Percentiles rank a stretch among this genome's conserved stretches.
Evolutionary conservation across 345 rosid species (phyloP).

Genomic region (Clarkia xantiana): DNA sequence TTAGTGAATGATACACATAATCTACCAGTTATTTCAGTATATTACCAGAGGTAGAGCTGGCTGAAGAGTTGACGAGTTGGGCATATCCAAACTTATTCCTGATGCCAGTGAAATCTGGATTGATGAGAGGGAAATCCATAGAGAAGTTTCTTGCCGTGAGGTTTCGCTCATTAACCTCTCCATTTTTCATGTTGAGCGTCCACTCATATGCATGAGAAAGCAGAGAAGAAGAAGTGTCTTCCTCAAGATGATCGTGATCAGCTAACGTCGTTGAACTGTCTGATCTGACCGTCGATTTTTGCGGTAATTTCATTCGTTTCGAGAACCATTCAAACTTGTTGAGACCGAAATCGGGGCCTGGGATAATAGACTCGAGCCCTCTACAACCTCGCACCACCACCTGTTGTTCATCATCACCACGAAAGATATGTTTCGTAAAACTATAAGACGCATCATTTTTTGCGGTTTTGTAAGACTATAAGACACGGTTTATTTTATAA

Average conservation of each 20-base stretch:
- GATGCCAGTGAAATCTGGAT: conserved; percentile 20
- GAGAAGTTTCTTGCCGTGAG: conserved; percentile 17
- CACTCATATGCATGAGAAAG: conserved; percentile 23
- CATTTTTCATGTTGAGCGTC: conserved; percentile 28
- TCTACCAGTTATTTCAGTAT: no score
- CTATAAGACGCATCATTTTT: no score
- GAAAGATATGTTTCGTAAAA: no score
- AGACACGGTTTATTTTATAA: no score
- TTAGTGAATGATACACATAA: no score
- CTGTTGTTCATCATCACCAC: conserved; percentile 6
- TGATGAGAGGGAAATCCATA: conserved; percentile 41
- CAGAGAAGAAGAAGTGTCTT: conserved; percentile 2
- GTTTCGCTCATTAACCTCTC: conserved; percentile 27
- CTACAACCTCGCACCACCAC: conserved; percentile 33
- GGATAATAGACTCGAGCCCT: conserved; percentile 23
- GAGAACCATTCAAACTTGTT: conserved; percentile 26
- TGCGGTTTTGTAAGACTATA: no score
- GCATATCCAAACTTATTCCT: conserved; percentile 27
- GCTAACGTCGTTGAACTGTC: background rate
- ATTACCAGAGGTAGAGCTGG: conserved; percentile 27
- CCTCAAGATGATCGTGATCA: background rate
- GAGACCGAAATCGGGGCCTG: conserved; percentile 16
- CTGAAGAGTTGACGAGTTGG: conserved; percentile 19
- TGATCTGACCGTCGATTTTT: background rate
- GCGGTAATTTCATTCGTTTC: conserved; percentile 2